A percentile compares a stretch with the other conserved stretches of the same genome.
Conservation (phyloP, 1,284 basidiomycete genomes). For the Boletus mariae region DNA sequence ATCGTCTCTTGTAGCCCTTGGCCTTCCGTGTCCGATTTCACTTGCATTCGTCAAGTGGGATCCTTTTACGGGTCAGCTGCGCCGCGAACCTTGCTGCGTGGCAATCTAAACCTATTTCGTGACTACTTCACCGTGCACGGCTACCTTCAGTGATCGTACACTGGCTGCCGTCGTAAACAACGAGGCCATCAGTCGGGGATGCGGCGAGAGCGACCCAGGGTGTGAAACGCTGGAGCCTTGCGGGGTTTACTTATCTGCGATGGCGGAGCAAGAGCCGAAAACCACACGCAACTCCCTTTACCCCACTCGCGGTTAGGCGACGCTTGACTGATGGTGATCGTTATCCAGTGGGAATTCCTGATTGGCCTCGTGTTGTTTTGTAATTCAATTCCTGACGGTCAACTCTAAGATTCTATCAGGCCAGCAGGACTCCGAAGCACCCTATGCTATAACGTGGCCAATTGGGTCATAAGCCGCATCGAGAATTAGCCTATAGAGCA, state of each 20-base stretch:
- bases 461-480: slow-evolving; percentile 10
- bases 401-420: slow-evolving; percentile 15
- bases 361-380: slow-evolving; percentile 23
- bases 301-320: slow-evolving; percentile 19
- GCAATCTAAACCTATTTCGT: slow-evolving; percentile 7
- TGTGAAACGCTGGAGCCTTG: slow-evolving; percentile 11
- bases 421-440: slow-evolving; percentile 7
- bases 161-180: slow-evolving; percentile 2
- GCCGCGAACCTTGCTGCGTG: slow-evolving; percentile 9
- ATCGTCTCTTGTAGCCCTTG: slow-evolving; percentile 1
- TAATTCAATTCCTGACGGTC: slow-evolving; percentile 16
- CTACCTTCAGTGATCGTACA: slow-evolving; percentile 10
- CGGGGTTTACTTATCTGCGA: slow-evolving; percentile 11
- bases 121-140: slow-evolving; percentile 17
- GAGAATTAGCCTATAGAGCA: slow-evolving; percentile 5
- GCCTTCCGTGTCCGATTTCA: slow-evolving; percentile 3
- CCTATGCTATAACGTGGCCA: slow-evolving; percentile 1
- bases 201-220: slow-evolving; percentile 2
- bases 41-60: slow-evolving; percentile 3
- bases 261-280: slow-evolving; percentile 14
- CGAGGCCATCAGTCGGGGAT: background rate
- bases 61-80: slow-evolving; percentile 13
- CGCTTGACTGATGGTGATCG: slow-evolving; percentile 21
- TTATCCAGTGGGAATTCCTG: slow-evolving; percentile 7
- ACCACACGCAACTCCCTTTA: slow-evolving; percentile 8